Evolutionary conservation across 495 filamentous ascomycete genomes (phyloP), one percentile per base, ranked within the genome.

Genomic region (Penicillium herquei): DNA sequence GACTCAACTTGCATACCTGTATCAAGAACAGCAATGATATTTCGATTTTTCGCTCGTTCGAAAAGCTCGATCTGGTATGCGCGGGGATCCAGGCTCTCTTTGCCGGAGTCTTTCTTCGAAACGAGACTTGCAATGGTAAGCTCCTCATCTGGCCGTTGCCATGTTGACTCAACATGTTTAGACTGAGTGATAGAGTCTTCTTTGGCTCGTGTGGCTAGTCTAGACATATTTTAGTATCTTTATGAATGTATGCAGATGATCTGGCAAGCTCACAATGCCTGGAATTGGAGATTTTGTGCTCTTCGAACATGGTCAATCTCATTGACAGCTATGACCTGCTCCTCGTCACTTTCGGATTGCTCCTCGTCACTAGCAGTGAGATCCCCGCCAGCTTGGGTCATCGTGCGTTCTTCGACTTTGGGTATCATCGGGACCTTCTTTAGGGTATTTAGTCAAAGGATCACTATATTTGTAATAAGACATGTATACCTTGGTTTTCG

Each of bases 61-160:
- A 95, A 98, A 0, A 98, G 80, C 68, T 98, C 93, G 32, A 88
- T 75, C 68, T 98, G 94, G 64, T 98, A 98, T 60, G 96, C 91
- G 33, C 94, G 79, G 12, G 95, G 90, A 55, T 83, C 85, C 12
- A 83, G 78, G 53, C 89, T 89, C 0, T 61, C 69, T 8, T 49
- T 40, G 2, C 58, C 66, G 2, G 55, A 61, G 18, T 80, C 76
- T 52, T 77, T 66, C 34, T 71, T 74, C n/a, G 68, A 63, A 44
- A 81, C 62, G 14, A 82, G 61, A 49, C 68, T 69, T 47, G 73
- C 67, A 13, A 76, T 72, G 30, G 80, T 79, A 13, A 71, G 58
- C 11, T 69, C 61, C 2, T 62, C 42, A 39, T 69, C 67, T 2
- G 57, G 53, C 43, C 8, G 52, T 9, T 14, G 49, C 46, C 7